Base-by-base conservation (phyloP, 2,329 filamentous ascomycete species). In the Ophiostoma ips region DNA sequence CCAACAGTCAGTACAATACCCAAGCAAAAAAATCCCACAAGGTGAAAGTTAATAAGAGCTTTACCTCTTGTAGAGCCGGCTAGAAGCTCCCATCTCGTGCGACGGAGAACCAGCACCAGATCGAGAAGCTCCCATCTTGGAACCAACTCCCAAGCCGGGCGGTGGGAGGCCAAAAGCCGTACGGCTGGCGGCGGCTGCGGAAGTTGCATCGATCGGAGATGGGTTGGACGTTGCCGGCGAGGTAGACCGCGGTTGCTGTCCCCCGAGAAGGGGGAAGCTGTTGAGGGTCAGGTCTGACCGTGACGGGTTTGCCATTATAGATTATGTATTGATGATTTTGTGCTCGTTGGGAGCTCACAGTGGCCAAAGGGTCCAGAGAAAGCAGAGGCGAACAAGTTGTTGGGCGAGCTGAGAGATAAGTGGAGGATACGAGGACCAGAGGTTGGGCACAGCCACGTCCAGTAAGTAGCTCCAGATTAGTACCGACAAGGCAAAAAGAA, bases 101-200 rank as follows among this genome's bases (percentile, higher is more conserved):
- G 89, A 95, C 61, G 92, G 92, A 75, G 92, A 98, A 65, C 89
- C 89, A 72, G 87, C 81, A 72, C 89, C 88, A 62, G 90, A 84
- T 71, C 90, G 77, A 61, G 77, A 66, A 59, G 68, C 71, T 55
- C 73, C 67, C 73, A 82, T 79, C 63, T 79, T 80, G 60, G 68
- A 67, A 53, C 71, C 66, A 53, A 72, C 67, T 54, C 71, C 81
- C 59, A 86, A 68, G 52, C 77, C 72, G 59, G 77, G 78, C 44
- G 83, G 78, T 45, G 83, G 71, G 83, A 71, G 55, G 84, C 80
- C 81, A 62, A 90, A 85, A 19, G 86, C 79, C 56, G 86, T 83
- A 67, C 87, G 81, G 58, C 81, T 68, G 52, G 69, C 52, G 61
- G 59, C 73, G n/a, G 46, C 21, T 75, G 60, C 77, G 72, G 82